phyloP scores from a whole-genome alignment of 1,284 basidiomycete genomes.

The Pterulicium gracile region DNA sequence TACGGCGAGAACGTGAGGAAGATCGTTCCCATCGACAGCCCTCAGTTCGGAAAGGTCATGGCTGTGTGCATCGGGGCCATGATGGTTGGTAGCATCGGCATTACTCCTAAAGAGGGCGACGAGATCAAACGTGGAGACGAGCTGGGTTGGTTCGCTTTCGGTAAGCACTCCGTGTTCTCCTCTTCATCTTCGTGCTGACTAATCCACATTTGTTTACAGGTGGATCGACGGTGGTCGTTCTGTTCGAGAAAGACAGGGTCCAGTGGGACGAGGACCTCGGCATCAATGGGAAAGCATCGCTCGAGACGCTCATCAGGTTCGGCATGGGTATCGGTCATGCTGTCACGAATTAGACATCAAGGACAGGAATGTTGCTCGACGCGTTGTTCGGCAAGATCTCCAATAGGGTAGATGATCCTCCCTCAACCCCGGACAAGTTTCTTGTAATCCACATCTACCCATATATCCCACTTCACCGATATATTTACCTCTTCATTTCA shows the following conservation, averaged over 20 bases:
- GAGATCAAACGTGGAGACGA: conserved; percentile 76
- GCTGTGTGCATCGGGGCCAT: conserved; percentile 85
- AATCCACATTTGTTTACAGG: conserved; percentile 31
- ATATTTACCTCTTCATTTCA: too few relatives aligned
- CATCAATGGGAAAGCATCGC: conserved; percentile 68
- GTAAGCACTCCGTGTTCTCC: conserved; percentile 29
- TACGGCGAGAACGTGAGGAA: conserved; percentile 92
- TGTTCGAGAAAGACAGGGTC: conserved; percentile 77
- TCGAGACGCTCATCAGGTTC: conserved; percentile 84
- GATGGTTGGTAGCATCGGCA: conserved; percentile 89
- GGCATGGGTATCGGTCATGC: conserved; percentile 69
- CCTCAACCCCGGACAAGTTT: too few relatives aligned
- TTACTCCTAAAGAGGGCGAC: conserved; percentile 80
- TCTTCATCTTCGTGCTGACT: conserved; percentile 6
- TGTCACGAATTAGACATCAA: conserved; percentile 4
- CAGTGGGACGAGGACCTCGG: conserved; percentile 90
- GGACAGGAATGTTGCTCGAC: too few relatives aligned
- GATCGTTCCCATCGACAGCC: conserved; percentile 81
- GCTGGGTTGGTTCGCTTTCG: conserved; percentile 90
- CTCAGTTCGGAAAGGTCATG: conserved; percentile 82
- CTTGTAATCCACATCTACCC: too few relatives aligned
- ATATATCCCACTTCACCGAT: too few relatives aligned
- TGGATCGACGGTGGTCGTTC: conserved; percentile 80
- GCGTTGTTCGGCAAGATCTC: too few relatives aligned
- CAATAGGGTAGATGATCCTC: too few relatives aligned